Conservation (phyloP, 2,329 filamentous ascomycete genomes). For the Teratosphaeria gauchensis region DNA sequence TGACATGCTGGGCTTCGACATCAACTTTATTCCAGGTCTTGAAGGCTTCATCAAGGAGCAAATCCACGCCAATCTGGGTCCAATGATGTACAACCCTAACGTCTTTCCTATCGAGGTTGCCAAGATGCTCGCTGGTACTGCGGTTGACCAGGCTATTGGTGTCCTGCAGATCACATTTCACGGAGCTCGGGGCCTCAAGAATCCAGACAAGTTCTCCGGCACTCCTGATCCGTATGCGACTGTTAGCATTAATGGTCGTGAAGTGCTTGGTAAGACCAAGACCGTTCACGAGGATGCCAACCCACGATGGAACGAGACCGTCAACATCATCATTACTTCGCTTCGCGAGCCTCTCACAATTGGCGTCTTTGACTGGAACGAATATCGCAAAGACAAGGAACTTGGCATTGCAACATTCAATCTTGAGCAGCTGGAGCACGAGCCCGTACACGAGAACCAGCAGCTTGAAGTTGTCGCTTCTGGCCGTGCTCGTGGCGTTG, state of each 20-base stretch:
- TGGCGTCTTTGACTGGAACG: constrained; percentile 84
- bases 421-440: constrained; percentile 69
- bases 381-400: constrained; percentile 92
- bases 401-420: constrained; percentile 78
- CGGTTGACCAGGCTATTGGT: constrained; percentile 91
- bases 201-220: constrained; percentile 85
- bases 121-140: constrained; percentile 90
- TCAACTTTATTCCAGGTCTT: constrained; percentile 95
- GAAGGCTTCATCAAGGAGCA: constrained; percentile 91
- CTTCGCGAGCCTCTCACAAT: constrained; percentile 81
- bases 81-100: constrained; percentile 97
- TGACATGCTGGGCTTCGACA: constrained; percentile 92
- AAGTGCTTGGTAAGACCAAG: constrained; percentile 80
- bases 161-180: constrained; percentile 87
- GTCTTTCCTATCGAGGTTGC: constrained; percentile 98
- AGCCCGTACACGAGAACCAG: constrained; percentile 72
- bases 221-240: constrained; percentile 84
- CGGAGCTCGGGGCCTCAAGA: constrained; percentile 85
- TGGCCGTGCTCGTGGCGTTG: constrained; percentile 70
- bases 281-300: constrained; percentile 73
- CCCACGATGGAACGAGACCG: constrained; percentile 91
- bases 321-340: constrained; percentile 89
- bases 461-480: constrained; percentile 74
- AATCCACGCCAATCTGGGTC: constrained; percentile 84
- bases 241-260: constrained; percentile 74